Evolutionary conservation across 179 eudicot species (phyloP).

Genomic region (Silene noctiflora): DNA sequence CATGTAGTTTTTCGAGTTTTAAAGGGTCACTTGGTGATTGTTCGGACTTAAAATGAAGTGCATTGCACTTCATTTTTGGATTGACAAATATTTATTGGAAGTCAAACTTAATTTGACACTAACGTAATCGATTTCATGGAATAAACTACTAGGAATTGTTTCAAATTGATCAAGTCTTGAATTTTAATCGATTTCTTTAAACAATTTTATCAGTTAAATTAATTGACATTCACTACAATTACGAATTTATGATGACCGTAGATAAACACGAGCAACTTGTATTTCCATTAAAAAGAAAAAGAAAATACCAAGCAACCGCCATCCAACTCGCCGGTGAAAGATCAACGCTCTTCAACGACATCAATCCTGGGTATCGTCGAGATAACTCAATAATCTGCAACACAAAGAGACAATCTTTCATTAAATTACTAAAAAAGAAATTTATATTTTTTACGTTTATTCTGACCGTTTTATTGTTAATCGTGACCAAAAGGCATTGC

Average conservation of each 20-base stretch:
- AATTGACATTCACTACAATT: not conserved
- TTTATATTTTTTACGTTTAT: too few species aligned
- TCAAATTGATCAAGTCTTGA: too few species aligned
- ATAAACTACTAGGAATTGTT: too few species aligned
- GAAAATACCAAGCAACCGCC: conserved; percentile 76
- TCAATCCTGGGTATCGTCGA: conserved; percentile 67
- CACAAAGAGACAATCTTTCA: not conserved
- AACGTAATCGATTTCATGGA: too few species aligned
- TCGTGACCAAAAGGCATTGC: too few species aligned
- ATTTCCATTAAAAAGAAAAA: not conserved
- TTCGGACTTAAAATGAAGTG: not conserved
- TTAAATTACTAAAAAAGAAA: too few species aligned
- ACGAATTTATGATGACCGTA: too few species aligned
- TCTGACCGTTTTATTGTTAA: too few species aligned
- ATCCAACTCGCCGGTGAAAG: conserved; percentile 98
- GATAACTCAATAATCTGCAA: conserved; percentile 41
- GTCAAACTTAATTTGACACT: not conserved
- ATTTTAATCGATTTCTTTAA: not conserved
- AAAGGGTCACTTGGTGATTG: too few species aligned
- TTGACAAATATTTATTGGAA: not conserved
- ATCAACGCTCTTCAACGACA: conserved; percentile 83
- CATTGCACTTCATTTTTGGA: not conserved
- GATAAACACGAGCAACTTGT: too few species aligned
- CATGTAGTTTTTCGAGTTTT: too few species aligned
- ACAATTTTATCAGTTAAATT: not conserved